Percentiles rank a stretch among this genome's conserved stretches.
phyloP scores from a whole-genome alignment of 257 asterid species.

The Solanum verrucosum region DNA sequence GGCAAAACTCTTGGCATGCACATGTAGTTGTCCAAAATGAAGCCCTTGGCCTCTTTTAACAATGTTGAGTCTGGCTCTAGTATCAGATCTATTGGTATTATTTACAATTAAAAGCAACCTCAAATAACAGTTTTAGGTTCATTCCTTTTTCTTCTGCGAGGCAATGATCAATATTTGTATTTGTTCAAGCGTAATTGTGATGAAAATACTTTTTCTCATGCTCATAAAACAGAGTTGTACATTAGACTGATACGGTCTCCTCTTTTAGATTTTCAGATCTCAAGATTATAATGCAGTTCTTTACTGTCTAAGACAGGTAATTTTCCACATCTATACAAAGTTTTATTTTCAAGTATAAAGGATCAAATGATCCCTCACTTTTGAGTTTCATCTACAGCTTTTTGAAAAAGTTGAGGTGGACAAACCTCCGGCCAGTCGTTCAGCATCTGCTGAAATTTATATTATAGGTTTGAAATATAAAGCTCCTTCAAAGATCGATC shows the following conservation, averaged over 20 bases:
- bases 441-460: conserved; percentile 89
- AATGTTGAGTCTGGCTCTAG: not conserved
- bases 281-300: conserved; percentile 86
- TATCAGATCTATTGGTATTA: not conserved
- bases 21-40: not conserved
- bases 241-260: not conserved
- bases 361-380: not conserved
- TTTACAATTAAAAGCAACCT: not conserved
- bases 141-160: not conserved
- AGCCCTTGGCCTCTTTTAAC: not conserved
- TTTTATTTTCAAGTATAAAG: not conserved
- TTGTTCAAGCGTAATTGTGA: not conserved
- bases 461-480: conserved; percentile 64
- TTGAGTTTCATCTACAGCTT: conserved; percentile 35
- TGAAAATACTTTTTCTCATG: not conserved
- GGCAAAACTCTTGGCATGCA: not conserved
- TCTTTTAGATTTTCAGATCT: conserved; percentile 75
- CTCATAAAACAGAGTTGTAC: not conserved
- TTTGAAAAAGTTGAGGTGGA: conserved; percentile 97
- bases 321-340: not conserved
- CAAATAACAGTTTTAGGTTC: not conserved
- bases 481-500: conserved; percentile 96
- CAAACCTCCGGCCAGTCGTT: conserved; percentile 83
- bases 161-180: not conserved
- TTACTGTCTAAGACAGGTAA: conserved; percentile 88